Base-by-base conservation (phyloP, 768 basidiomycete genomes). In the Pulveroboletus ravenelii region DNA sequence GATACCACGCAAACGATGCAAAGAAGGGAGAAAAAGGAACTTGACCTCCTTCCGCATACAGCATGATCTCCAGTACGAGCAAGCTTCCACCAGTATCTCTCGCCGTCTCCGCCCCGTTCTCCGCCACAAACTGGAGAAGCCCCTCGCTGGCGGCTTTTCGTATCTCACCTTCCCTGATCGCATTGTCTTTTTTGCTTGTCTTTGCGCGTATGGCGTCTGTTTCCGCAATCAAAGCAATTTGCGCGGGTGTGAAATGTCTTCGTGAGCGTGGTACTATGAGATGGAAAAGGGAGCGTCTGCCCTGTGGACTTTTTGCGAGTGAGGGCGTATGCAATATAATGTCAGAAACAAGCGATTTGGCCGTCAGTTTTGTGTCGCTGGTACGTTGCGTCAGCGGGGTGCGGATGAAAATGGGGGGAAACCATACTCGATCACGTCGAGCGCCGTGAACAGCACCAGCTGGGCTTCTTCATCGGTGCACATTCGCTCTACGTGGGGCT, bases 391-490 rank as follows among this genome's bases (percentile, higher is more conserved):
- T 48, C 31, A 54, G 27, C n/a, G 15, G 43, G 15, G 3, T 12
- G 9, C 17, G 13, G 27, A 39, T 1, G 5, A 30, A 18, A 36
- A 46, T 23, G 38, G 13, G 17, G 2, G 5, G 12, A 32, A 40
- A 72, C 6, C 81, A 36, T 66, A 93, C 92, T 97, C 93, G 47
- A 89, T 86, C 36, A 88, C 80, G 63, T 97, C 93, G 10, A 95
- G 75, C 6, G 89, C 89, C 0, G 91, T 91, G 70, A 94, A 95
- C 3, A 96, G 69, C 2, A 94, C 90, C 20, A 89, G 72, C 59
- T 94, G 92, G 0, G 93, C 93, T 55, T 96, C 91, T 40, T 92
- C 89, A 57, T 93, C 90, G 37, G 79, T 74, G 59, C 87, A 89
- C 80, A 96, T 92, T 3, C 87, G 84, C 63, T 88, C 86, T 23